phyloP scores from a whole-genome alignment of 2,329 filamentous ascomycete species.

The Claviceps maximensis region DNA sequence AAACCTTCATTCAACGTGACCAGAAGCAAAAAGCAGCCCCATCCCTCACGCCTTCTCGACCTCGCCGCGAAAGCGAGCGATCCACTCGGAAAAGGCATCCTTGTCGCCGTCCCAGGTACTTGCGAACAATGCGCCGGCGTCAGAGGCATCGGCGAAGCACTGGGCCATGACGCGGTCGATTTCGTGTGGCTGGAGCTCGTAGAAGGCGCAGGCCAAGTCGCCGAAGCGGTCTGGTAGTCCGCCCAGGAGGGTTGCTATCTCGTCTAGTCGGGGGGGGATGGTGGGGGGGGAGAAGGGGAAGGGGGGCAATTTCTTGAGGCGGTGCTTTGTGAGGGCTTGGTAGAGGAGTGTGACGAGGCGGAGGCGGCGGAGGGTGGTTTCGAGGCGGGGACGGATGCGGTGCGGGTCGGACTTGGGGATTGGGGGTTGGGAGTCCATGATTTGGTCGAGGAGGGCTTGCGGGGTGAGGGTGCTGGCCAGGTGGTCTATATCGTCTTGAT shows the following conservation, averaged over 20 bases:
- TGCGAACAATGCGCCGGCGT: conserved; percentile 40
- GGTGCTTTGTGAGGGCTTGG: conserved; percentile 54
- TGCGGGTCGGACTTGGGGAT: conserved; percentile 54
- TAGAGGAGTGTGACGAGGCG: conserved; percentile 57
- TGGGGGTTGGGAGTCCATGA: conserved; percentile 48
- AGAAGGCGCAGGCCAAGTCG: conserved; percentile 59
- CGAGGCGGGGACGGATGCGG: conserved; percentile 50
- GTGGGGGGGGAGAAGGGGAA: conserved; percentile 20
- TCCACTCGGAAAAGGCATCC: conserved; percentile 73
- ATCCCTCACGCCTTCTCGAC: conserved; percentile 29
- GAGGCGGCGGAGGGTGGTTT: conserved; percentile 48
- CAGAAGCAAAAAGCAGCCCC: too few relatives aligned
- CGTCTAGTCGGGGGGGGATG: conserved; percentile 36
- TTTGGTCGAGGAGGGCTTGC: conserved; percentile 50
- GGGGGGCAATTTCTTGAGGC: conserved; percentile 45
- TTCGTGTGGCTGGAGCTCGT: conserved; percentile 47
- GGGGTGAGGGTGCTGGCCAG: conserved; percentile 16
- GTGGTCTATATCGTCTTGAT: conserved; percentile 27
- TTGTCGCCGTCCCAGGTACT: conserved; percentile 48
- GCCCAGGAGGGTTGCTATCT: conserved; percentile 41
- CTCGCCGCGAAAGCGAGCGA: conserved; percentile 40
- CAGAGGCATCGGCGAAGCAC: conserved; percentile 47
- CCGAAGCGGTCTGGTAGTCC: conserved; percentile 54
- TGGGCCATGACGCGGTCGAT: conserved; percentile 46
- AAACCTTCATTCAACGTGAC: too few relatives aligned